phyloP scores from a whole-genome alignment of 2,329 filamentous ascomycete genomes.

The Zelopaecilomyces penicillatus region DNA sequence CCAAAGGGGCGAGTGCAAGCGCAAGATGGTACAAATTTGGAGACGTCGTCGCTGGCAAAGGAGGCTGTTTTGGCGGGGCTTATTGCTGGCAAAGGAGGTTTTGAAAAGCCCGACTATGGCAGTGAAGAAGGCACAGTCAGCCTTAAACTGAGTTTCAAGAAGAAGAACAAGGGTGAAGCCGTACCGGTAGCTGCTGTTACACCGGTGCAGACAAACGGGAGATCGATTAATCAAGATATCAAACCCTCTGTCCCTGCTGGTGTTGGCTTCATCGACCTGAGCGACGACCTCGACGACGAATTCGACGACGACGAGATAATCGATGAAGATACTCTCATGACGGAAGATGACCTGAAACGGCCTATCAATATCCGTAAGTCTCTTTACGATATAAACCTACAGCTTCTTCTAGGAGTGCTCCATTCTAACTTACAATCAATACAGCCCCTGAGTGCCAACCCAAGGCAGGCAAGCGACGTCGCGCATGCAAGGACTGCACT shows the following conservation, averaged over 20 bases:
- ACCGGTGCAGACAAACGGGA: constrained; percentile 34
- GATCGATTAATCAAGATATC: constrained; percentile 30
- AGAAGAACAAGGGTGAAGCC: constrained; percentile 22
- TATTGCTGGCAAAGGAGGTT: constrained; percentile 53
- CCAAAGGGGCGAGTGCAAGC: constrained; percentile 8
- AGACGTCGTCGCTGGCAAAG: constrained; percentile 23
- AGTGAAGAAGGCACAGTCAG: constrained; percentile 49
- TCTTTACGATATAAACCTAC: background rate
- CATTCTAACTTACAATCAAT: background rate
- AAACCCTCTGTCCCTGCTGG: constrained; percentile 40
- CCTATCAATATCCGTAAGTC: constrained; percentile 73
- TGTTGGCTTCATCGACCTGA: constrained; percentile 59
- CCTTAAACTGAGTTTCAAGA: constrained; percentile 32
- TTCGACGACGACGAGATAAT: constrained; percentile 75
- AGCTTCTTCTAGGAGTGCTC: constrained; percentile 6
- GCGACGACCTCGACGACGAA: constrained; percentile 44
- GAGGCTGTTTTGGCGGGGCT: constrained; percentile 82
- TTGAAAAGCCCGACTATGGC: constrained; percentile 59
- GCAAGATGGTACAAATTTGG: constrained; percentile 3
- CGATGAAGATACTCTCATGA: constrained; percentile 81
- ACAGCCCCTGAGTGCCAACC: constrained; percentile 77
- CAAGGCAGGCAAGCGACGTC: constrained; percentile 77
- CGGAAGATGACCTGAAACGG: constrained; percentile 71
- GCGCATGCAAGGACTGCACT: constrained; percentile 96
- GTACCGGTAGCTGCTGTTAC: constrained; percentile 16